Evolutionary conservation across 164 flowering plant genomes (phyloP), one percentile per base, ranked within the genome.

Genomic region (Vitis amurensis): DNA sequence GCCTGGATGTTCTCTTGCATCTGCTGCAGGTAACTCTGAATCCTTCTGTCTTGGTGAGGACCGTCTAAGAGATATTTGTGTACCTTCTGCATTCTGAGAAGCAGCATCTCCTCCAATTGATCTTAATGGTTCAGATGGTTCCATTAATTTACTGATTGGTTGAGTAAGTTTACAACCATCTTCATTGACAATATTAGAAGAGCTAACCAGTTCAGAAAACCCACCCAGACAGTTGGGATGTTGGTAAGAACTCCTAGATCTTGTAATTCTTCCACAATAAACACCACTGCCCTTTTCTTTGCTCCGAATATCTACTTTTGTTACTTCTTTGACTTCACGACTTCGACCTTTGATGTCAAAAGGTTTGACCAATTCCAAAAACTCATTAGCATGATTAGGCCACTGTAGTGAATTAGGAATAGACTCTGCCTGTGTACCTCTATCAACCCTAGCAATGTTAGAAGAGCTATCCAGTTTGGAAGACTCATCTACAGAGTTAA

Each of bases 241-340:
- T 27, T 55, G 66, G 56, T 50, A 27, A 49, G 64, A 58, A 67
- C 50, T 56, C 56, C 71, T 74, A 3, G 72, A 73, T 64, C 77
- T 70, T 55, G 74, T 78, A 29, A 78, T 57, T 71, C 74, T 74
- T 2, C 68, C 68, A 47, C 9, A 12, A 56, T 31, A 48, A 55
- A 2, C 47, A 60, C 12, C 31, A 62, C 29, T 73, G n/a, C 57
- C 58, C 27, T 37, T 37, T 64, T 73, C 68, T 61, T 61, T 70
- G 60, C 55, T 67, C 64, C 1, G 14, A 2, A 19, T 12, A 31
- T n/a, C 55, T 31, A 23, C 49, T 48, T 31, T 31, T 15, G 19
- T 47, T 66, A 6, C 71, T 70, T 65, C 49, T 50, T 47, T 44
- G 9, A 11, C 14, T 16, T n/a, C 23, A 56, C 58, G 14, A 55